Percentiles rank a stretch among this genome's conserved stretches.
Evolutionary conservation across 106 monocot species (phyloP).

Genomic region (Platanthera guangdongensis): DNA sequence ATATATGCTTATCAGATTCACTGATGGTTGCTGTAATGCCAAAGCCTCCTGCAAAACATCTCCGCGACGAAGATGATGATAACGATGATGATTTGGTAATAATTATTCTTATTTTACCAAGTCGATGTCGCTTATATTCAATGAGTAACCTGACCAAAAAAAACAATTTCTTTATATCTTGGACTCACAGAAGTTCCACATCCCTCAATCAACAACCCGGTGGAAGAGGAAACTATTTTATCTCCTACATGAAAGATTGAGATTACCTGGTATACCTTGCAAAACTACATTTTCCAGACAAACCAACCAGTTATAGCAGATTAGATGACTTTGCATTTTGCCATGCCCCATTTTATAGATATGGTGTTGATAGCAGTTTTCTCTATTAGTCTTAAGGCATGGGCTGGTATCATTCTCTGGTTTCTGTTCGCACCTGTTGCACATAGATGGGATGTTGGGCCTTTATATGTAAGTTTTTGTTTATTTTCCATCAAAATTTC

Average conservation of each 20-base stretch:
- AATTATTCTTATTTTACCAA: background rate
- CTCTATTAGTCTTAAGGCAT: conserved; percentile 76
- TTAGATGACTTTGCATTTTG: conserved; percentile 15
- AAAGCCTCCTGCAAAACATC: conserved; percentile 80
- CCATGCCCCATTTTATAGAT: conserved; percentile 47
- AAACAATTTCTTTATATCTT: background rate
- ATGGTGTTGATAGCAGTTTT: conserved; percentile 79
- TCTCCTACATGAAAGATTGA: conserved; percentile 76
- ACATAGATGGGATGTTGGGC: conserved; percentile 72
- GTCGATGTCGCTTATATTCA: background rate
- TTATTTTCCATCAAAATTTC: background rate
- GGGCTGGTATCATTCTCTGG: conserved; percentile 65
- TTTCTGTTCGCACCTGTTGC: conserved; percentile 86
- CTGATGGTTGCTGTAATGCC: conserved; percentile 78
- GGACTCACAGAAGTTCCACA: conserved; percentile 60
- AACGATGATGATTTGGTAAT: conserved; percentile 76
- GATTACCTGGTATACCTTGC: conserved; percentile 59
- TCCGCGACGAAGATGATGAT: conserved; percentile 52
- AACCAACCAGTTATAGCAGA: background rate
- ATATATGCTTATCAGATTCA: conserved; percentile 40
- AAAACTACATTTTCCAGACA: background rate
- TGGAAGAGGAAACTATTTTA: conserved; percentile 66
- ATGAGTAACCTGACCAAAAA: background rate
- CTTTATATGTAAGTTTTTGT: conserved; percentile 69
- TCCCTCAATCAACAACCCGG: conserved; percentile 58